Evolutionary conservation across 2,329 filamentous ascomycete species (phyloP).

Genomic region (Dactylella cylindrospora): DNA sequence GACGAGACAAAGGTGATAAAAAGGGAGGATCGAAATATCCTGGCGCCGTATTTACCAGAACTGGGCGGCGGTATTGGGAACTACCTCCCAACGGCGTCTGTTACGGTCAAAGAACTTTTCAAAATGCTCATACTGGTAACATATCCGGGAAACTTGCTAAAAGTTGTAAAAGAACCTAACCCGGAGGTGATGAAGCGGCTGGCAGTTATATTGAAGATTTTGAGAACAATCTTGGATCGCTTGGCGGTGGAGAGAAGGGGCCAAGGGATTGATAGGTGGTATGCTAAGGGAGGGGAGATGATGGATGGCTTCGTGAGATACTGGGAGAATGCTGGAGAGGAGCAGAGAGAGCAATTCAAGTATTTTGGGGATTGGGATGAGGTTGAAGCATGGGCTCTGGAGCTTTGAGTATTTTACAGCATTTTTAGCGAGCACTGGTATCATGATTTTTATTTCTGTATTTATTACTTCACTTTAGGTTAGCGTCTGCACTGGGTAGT

Average conservation of each 20-base stretch:
- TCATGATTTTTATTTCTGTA: too few species aligned
- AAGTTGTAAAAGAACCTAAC: constrained; percentile 23
- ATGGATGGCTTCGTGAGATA: constrained; percentile 41
- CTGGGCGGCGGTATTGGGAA: constrained; percentile 29
- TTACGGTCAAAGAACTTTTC: constrained; percentile 37
- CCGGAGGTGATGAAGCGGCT: constrained; percentile 11
- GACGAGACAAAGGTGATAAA: too few species aligned
- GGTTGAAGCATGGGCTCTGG: too few species aligned
- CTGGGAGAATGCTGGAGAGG: constrained; percentile 10
- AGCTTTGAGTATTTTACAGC: too few species aligned
- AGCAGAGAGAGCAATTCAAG: constrained; percentile 1
- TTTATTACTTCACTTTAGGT: too few species aligned
- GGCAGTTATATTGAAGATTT: constrained; percentile 24
- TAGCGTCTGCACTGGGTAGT: too few species aligned
- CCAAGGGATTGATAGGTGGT: constrained; percentile 35
- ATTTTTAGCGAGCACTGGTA: too few species aligned
- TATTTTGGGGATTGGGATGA: constrained; percentile 42
- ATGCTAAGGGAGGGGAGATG: constrained; percentile 40
- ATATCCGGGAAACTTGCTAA: constrained; percentile 30
- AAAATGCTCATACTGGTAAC: constrained; percentile 38
- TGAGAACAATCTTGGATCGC: constrained; percentile 24
- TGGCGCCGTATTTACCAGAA: constrained; percentile 12
- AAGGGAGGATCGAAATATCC: too few species aligned
- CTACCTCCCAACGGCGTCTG: constrained; percentile 19
- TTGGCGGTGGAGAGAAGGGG: constrained; percentile 26